Conservation (phyloP, 345 rosid species). For the Garcia nutans region DNA sequence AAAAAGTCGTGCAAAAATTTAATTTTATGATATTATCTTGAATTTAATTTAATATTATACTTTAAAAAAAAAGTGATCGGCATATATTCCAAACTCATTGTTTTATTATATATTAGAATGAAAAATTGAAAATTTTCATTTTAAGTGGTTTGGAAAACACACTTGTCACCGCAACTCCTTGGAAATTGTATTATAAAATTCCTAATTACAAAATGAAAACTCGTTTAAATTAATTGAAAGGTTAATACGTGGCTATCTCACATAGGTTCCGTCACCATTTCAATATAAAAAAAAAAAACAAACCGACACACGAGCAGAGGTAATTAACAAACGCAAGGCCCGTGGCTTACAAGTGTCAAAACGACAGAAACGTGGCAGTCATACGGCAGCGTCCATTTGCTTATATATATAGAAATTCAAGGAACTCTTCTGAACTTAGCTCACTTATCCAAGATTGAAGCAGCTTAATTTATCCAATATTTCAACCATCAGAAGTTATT, state of each 20-base stretch:
- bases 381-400: background rate
- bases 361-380: constrained; percentile 16
- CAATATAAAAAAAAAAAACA: background rate
- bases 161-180: no score
- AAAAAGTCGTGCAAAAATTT: no score
- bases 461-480: background rate
- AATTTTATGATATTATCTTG: no score
- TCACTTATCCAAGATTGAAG: no score
- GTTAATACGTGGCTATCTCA: background rate
- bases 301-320: background rate
- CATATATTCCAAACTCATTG: no score
- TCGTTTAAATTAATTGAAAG: background rate
- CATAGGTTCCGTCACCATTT: background rate
- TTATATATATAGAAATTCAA: constrained; percentile 10
- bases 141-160: no score
- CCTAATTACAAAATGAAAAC: no score
- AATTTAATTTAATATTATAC: no score
- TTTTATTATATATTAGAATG: no score
- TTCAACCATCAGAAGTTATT: background rate
- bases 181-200: no score
- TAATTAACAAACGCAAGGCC: constrained; percentile 7
- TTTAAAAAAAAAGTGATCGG: no score
- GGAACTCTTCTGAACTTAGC: background rate
- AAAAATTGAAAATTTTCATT: no score
- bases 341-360: constrained; percentile 32